Conservation (phyloP, 1,139 yeast species). For the Suhomyces kunorum region DNA sequence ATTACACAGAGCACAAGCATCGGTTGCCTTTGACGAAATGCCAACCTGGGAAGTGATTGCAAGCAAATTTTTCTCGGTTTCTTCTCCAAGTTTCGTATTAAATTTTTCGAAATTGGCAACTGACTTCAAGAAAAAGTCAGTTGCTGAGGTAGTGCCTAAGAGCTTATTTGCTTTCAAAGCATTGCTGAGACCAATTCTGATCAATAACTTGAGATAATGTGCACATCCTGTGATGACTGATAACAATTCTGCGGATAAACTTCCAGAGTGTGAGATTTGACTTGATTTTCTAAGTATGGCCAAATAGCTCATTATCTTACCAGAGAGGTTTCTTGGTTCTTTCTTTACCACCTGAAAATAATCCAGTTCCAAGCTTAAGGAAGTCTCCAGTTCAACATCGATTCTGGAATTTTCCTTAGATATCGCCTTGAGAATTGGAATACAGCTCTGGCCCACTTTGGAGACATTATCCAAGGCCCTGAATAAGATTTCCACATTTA, state of each 20-base stretch:
- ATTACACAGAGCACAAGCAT: conserved; percentile 69
- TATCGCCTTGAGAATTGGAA: conserved; percentile 16
- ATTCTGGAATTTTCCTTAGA: conserved; percentile 7
- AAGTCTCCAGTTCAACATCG: conserved; percentile 14
- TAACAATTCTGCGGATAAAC: conserved; percentile 56
- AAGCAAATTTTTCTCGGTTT: conserved; percentile 32
- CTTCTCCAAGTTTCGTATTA: conserved; percentile 17
- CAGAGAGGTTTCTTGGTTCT: conserved; percentile 87
- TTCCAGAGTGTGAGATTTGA: conserved; percentile 56
- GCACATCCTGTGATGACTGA: conserved; percentile 91
- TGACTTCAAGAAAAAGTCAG: conserved; percentile 61
- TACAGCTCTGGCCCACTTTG: conserved; percentile 27
- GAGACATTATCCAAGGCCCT: conserved; percentile 66
- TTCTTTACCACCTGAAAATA: conserved; percentile 48
- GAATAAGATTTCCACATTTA: conserved; percentile 76
- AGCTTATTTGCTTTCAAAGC: conserved; percentile 68
- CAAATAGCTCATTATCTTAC: conserved; percentile 74
- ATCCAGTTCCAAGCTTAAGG: conserved; percentile 13
- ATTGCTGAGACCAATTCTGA: conserved; percentile 76
- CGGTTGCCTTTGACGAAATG: conserved; percentile 69
- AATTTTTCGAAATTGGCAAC: conserved; percentile 49
- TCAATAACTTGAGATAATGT: conserved; percentile 82
- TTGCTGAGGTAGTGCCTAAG: conserved; percentile 58
- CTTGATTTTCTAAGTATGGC: conserved; percentile 66
- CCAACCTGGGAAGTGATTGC: conserved; percentile 39